These are phyloP conservation scores for Amphirosellinia nigrospora DNA, from an alignment of 495 filamentous ascomycete genomes.

Conservation along the genomic window DNA sequence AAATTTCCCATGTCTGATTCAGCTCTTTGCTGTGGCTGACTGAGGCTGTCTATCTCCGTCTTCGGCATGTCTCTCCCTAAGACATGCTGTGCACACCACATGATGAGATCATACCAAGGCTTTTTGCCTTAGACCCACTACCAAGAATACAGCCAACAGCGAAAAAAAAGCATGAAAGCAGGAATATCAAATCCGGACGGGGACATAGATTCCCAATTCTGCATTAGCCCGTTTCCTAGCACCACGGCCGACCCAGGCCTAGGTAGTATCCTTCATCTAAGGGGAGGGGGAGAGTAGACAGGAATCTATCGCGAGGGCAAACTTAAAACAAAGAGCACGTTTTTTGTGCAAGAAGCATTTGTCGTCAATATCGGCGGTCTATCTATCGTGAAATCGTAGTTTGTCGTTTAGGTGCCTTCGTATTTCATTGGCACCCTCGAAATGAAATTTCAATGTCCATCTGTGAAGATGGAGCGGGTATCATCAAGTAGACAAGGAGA, in stretches of 20 bases:
- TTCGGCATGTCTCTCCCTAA: not conserved
- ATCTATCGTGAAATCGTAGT: not conserved
- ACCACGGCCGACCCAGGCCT: not conserved
- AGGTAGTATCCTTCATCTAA: not conserved
- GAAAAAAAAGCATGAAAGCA: not conserved
- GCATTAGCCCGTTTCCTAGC: too few species aligned
- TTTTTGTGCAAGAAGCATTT: not conserved
- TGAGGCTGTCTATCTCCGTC: constrained; percentile 11
- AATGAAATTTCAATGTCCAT: constrained; percentile 6
- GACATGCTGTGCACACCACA: not conserved
- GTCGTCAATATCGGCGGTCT: not conserved
- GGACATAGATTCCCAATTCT: not conserved
- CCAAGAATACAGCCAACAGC: not conserved
- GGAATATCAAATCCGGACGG: not conserved
- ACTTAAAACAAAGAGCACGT: not conserved
- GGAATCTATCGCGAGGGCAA: not conserved
- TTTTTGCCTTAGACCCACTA: not conserved
- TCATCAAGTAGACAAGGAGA: constrained; percentile 18
- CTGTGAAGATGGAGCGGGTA: constrained; percentile 2
- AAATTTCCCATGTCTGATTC: not conserved
- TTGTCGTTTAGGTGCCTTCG: not conserved
- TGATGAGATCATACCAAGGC: not conserved
- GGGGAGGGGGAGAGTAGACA: not conserved
- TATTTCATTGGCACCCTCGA: not conserved
- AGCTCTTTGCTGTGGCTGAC: not conserved